These are phyloP conservation scores for Ganoderma sinense DNA, from an alignment of 1,284 basidiomycete species.

Conservation along the genomic window DNA sequence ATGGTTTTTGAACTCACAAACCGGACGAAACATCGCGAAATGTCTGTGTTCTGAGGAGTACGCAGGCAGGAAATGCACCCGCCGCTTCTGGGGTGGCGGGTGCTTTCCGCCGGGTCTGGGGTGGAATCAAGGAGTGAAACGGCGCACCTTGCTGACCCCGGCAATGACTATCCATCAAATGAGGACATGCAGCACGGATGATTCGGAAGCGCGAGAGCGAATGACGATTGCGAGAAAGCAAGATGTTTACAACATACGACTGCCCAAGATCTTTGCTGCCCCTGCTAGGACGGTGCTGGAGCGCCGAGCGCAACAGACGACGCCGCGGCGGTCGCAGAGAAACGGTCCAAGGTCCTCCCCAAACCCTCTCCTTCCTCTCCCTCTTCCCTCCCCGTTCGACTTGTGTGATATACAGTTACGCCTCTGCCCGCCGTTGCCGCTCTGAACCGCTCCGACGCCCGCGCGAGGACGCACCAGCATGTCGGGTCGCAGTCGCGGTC, in stretches of 20 bases:
- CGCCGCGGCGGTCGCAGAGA: not conserved
- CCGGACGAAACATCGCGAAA: too few species aligned
- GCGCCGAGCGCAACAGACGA: not conserved
- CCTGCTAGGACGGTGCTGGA: not conserved
- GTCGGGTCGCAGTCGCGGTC: not conserved
- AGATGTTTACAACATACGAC: constrained; percentile 14
- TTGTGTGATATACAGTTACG: not conserved
- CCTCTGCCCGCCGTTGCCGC: not conserved
- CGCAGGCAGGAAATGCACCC: too few species aligned
- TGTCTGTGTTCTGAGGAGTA: too few species aligned
- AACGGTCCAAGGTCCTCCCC: not conserved
- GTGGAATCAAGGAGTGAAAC: not conserved
- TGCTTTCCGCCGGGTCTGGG: too few species aligned
- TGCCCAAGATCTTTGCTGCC: constrained; percentile 1
- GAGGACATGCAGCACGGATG: not conserved
- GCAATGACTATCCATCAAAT: not conserved
- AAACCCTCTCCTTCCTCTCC: not conserved
- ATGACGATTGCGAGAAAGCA: constrained; percentile 9
- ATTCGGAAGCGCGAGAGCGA: not conserved
- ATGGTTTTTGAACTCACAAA: too few species aligned
- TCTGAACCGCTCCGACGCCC: not conserved
- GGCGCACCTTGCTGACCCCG: not conserved
- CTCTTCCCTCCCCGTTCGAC: not conserved
- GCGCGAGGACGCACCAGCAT: not conserved
- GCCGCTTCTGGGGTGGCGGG: too few species aligned